phyloP scores from a whole-genome alignment of 2,329 filamentous ascomycete genomes.

The Chaetomium sp. region DNA sequence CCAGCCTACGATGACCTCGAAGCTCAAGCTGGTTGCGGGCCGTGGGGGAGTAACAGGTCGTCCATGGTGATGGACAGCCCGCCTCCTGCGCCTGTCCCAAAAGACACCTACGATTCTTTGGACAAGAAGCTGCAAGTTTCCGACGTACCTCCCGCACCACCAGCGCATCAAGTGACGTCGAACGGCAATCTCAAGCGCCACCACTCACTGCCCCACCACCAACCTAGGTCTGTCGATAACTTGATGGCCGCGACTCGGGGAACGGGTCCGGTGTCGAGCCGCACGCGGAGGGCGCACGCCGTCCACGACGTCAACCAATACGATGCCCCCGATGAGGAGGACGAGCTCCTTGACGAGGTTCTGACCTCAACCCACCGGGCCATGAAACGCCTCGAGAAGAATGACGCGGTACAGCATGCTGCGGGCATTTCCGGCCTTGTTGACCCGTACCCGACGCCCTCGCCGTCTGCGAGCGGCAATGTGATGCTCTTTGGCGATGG shows the following conservation, averaged over 20 bases:
- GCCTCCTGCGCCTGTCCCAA: constrained; percentile 51
- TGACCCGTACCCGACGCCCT: constrained; percentile 66
- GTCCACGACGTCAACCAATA: constrained; percentile 78
- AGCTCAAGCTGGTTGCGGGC: constrained; percentile 86
- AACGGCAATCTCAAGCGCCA: constrained; percentile 63
- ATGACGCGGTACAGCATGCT: constrained; percentile 61
- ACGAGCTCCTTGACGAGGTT: constrained; percentile 90
- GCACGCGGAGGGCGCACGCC: constrained; percentile 78
- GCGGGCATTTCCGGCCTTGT: constrained; percentile 63
- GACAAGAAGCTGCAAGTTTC: constrained; percentile 58
- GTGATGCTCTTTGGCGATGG: constrained; percentile 71
- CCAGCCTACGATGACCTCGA: constrained; percentile 85
- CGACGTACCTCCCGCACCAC: constrained; percentile 54
- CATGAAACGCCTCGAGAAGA: constrained; percentile 68
- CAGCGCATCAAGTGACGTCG: constrained; percentile 54
- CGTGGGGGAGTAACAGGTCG: constrained; percentile 83
- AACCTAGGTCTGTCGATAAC: constrained; percentile 66
- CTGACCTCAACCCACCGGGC: constrained; percentile 75
- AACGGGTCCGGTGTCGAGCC: constrained; percentile 68
- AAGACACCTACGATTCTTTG: constrained; percentile 61
- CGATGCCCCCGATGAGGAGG: constrained; percentile 93
- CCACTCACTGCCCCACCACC: constrained; percentile 65
- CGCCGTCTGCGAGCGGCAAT: constrained; percentile 82
- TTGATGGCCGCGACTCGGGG: constrained; percentile 56
- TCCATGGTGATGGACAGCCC: constrained; percentile 75